phyloP scores from a whole-genome alignment of 345 rosid genomes.

The Stellera chamaejasme region DNA sequence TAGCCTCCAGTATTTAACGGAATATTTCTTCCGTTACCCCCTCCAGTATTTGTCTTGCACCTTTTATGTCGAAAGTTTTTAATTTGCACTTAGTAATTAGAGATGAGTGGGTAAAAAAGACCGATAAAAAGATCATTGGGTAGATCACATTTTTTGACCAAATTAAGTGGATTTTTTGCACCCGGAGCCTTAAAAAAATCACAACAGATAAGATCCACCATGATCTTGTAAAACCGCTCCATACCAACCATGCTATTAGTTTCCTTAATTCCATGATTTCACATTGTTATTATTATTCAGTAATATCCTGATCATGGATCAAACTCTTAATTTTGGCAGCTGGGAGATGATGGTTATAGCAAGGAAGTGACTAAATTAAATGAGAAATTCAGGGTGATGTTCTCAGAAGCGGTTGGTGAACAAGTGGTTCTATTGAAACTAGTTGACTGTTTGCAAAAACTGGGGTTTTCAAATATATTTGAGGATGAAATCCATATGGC shows the following conservation, averaged over 20 bases:
- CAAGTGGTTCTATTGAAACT: constrained; percentile 24
- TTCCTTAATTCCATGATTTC: too few species aligned
- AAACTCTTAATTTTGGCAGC: background rate
- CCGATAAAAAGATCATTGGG: too few species aligned
- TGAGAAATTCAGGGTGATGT: constrained; percentile 16
- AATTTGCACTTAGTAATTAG: too few species aligned
- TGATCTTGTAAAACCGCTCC: constrained; percentile 32
- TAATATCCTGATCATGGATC: background rate
- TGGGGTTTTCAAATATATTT: constrained; percentile 29
- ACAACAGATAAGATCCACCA: constrained; percentile 30
- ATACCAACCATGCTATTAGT: constrained; percentile 24
- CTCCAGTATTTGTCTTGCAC: too few species aligned
- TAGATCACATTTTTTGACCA: too few species aligned
- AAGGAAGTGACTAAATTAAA: constrained; percentile 11
- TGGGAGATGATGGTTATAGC: constrained; percentile 17
- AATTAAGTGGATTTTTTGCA: too few species aligned
- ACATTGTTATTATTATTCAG: too few species aligned
- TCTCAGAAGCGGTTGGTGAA: constrained; percentile 16
- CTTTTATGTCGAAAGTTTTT: too few species aligned
- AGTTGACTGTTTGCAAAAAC: constrained; percentile 25
- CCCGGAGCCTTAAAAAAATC: too few species aligned
- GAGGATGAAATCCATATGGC: constrained; percentile 23
- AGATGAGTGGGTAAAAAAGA: too few species aligned
- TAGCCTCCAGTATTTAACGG: too few species aligned
- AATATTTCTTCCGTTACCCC: too few species aligned